phyloP scores from a whole-genome alignment of 1,139 yeast species.

The Scheffersomyces parashehatae region DNA sequence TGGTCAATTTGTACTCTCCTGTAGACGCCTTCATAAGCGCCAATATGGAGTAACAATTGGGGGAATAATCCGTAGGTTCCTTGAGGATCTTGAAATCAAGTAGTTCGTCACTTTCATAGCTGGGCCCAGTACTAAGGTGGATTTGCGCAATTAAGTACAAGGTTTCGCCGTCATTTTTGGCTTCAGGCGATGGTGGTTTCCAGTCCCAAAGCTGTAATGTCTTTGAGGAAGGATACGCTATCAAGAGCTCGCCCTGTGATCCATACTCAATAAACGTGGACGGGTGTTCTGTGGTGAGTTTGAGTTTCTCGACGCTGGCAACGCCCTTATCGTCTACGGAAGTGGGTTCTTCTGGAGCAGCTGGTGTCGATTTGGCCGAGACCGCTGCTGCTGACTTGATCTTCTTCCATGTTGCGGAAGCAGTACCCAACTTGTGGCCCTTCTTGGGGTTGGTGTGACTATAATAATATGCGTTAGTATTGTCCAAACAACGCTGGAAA shows the following conservation, averaged over 20 bases:
- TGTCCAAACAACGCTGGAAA: neutral
- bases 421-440: slow-evolving; percentile 42
- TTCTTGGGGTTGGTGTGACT: slow-evolving; percentile 21
- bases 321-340: slow-evolving; percentile 5
- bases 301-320: slow-evolving; percentile 1
- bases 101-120: neutral
- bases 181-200: slow-evolving; percentile 27
- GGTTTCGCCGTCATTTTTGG: slow-evolving; percentile 28
- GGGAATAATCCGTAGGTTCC: neutral
- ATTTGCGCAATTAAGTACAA: slow-evolving; percentile 26
- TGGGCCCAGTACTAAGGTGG: neutral
- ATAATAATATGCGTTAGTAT: slow-evolving; percentile 8
- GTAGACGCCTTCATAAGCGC: slow-evolving; percentile 1
- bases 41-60: neutral
- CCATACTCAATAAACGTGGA: slow-evolving; percentile 30
- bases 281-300: slow-evolving; percentile 5
- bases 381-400: slow-evolving; percentile 35
- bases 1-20: slow-evolving; percentile 1
- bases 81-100: neutral
- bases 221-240: slow-evolving; percentile 27
- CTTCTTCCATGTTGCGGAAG: slow-evolving; percentile 48
- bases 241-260: slow-evolving; percentile 45
- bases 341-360: neutral
- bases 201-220: slow-evolving; percentile 55
- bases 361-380: neutral